Conservation (phyloP, 2,329 filamentous ascomycete species). For the Dissoconium aciculare region DNA sequence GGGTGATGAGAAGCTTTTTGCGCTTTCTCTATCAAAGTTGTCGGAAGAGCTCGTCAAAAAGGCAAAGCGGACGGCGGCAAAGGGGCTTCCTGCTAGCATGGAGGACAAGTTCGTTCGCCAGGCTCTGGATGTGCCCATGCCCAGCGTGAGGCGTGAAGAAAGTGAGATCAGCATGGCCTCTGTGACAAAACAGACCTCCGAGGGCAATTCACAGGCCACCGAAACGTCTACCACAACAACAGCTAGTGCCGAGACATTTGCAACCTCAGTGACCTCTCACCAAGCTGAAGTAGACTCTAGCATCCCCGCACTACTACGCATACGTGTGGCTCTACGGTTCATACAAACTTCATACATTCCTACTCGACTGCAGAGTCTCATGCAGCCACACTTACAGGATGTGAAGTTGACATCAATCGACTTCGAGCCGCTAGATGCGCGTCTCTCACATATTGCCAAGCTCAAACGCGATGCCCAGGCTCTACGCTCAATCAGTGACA, state of each 20-base stretch:
- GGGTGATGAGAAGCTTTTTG: constrained; percentile 77
- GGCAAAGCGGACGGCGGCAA: constrained; percentile 50
- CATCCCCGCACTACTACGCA: constrained; percentile 45
- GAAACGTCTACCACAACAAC: constrained; percentile 16
- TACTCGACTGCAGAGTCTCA: constrained; percentile 13
- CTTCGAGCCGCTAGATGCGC: constrained; percentile 56
- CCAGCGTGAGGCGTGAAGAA: constrained; percentile 49
- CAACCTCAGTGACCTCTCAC: constrained; percentile 13
- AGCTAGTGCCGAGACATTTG: constrained; percentile 4
- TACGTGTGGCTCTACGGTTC: constrained; percentile 50
- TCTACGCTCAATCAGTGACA: constrained; percentile 52
- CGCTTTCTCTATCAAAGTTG: constrained; percentile 60
- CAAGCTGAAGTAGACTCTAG: constrained; percentile 23
- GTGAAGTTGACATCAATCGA: constrained; percentile 31
- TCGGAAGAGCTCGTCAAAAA: constrained; percentile 51
- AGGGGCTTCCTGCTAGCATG: constrained; percentile 59
- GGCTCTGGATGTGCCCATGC: constrained; percentile 59
- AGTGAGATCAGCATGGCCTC: constrained; percentile 23
- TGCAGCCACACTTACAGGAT: constrained; percentile 32
- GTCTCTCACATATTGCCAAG: constrained; percentile 50
- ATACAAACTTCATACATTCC: constrained; percentile 48
- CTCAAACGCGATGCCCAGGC: constrained; percentile 58
- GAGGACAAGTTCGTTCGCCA: constrained; percentile 72
- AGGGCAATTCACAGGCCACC: constrained; percentile 11
- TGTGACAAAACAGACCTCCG: constrained; percentile 12